Conservation (phyloP, 2,329 filamentous ascomycete genomes). For the Scedosporium minutisporum region DNA sequence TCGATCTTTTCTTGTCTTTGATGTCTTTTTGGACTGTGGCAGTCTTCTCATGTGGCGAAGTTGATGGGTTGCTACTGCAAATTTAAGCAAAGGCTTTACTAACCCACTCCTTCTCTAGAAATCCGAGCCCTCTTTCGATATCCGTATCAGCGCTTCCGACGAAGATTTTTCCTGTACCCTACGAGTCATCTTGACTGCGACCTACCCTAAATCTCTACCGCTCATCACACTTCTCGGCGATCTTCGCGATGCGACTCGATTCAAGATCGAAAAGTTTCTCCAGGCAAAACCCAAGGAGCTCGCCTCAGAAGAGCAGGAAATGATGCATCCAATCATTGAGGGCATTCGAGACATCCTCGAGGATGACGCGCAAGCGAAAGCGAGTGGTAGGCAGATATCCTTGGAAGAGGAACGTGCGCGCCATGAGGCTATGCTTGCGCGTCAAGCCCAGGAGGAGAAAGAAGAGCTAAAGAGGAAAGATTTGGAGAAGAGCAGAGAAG, state of each 20-base stretch:
- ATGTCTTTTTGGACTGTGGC: constrained; percentile 10
- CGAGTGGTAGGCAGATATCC: constrained; percentile 66
- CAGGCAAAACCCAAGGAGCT: constrained; percentile 48
- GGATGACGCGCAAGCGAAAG: constrained; percentile 71
- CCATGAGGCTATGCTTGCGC: constrained; percentile 64
- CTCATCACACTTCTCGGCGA: constrained; percentile 55
- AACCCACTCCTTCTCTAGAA: constrained; percentile 38
- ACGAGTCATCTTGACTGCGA: constrained; percentile 74
- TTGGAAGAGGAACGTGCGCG: constrained; percentile 80
- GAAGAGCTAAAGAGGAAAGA: constrained; percentile 43
- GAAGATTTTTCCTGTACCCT: constrained; percentile 61
- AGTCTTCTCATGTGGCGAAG: background rate
- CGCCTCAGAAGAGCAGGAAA: constrained; percentile 43
- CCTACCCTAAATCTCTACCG: constrained; percentile 79
- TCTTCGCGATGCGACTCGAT: constrained; percentile 60
- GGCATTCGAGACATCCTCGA: constrained; percentile 70
- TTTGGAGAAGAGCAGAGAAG: constrained; percentile 51
- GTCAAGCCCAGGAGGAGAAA: constrained; percentile 46
- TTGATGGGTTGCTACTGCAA: background rate
- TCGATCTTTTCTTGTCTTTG: background rate
- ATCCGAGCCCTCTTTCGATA: constrained; percentile 73
- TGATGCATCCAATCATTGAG: constrained; percentile 57
- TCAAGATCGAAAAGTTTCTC: constrained; percentile 57
- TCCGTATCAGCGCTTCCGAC: constrained; percentile 67
- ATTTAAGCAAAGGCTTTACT: constrained; percentile 2